These are phyloP conservation scores for Athelia psychrophila DNA, from an alignment of 1,284 basidiomycete genomes.

Conservation along the genomic window DNA sequence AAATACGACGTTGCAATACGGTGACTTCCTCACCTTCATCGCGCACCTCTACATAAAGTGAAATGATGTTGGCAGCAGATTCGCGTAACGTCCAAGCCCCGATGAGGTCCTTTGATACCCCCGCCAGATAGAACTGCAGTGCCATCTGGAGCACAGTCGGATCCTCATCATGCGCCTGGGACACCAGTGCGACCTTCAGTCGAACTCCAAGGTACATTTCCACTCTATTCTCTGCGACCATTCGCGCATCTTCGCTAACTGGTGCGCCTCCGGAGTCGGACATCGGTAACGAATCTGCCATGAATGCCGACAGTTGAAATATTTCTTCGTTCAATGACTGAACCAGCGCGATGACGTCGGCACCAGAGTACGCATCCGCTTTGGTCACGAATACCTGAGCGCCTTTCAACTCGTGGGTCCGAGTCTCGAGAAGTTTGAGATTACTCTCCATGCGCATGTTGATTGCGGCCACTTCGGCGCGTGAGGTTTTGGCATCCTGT, in stretches of 20 bases:
- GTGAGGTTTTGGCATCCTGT: not conserved
- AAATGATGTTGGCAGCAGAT: constrained; percentile 33
- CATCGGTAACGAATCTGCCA: constrained; percentile 38
- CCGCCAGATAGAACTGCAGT: constrained; percentile 33
- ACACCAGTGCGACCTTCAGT: constrained; percentile 32
- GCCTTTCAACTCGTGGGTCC: constrained; percentile 41
- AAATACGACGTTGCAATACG: not conserved
- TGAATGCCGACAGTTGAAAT: constrained; percentile 42
- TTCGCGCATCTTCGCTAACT: constrained; percentile 23
- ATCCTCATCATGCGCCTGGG: constrained; percentile 35
- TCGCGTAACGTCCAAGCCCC: constrained; percentile 48
- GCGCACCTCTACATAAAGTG: constrained; percentile 42
- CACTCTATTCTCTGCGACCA: constrained; percentile 25
- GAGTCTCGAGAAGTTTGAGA: constrained; percentile 31
- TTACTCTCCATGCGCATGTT: not conserved
- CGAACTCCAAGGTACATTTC: constrained; percentile 33
- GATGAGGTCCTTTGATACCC: constrained; percentile 43
- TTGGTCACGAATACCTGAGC: constrained; percentile 43
- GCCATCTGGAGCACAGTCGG: constrained; percentile 47
- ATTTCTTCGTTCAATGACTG: constrained; percentile 48
- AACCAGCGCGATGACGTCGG: constrained; percentile 44
- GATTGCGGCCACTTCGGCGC: not conserved
- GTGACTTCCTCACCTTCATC: constrained; percentile 33
- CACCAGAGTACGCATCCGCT: constrained; percentile 41
- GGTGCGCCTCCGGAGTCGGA: constrained; percentile 24